Evolutionary conservation across 2,329 filamentous ascomycete species (phyloP), one percentile per base, ranked within the genome.

Genomic region (Colletotrichum aenigma): DNA sequence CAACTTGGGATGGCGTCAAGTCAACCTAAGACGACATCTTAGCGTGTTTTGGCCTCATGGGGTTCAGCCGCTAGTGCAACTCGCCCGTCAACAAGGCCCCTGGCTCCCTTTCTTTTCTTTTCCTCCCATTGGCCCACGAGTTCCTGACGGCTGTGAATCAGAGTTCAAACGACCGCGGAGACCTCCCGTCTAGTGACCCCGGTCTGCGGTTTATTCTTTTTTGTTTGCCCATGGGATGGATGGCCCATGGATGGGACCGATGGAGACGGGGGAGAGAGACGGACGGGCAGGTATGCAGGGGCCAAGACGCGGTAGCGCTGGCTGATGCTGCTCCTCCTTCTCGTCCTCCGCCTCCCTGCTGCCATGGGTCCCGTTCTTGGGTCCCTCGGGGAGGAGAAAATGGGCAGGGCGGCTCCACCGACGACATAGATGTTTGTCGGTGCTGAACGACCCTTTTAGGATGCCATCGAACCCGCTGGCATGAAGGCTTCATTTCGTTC

Each of bases 31-130:
- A 34, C 32, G 34, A n/a, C 38, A 52, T 43, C 28, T 56, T 52
- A 55, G 69, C 73, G 64, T 75, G 70, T 73, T 75, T 68, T 71
- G 70, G 38, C 64, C 30, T 73, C 73, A 61, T 65, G 73, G 70
- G n/a, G 64, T 64, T 56, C 28, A 72, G 56, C 62, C 62, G 30
- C 62, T 69, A 28, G 55, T 32, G 66, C 52, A 30, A 32, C 52
- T 48, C 52, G 68, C 52, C 43, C 36, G 32, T 71, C 68, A 24
- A 43, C 38, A 34, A 18, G 13, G 26, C 0, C 26, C 43, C 48
- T 21, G 15, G 56, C 5, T 9, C 24, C 7, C 21, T 36, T 60
- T 66, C 43, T 24, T 36, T 55, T 18, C 55, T 24, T 52, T 38
- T 38, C 34, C 32, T 34, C 52, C 28, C 28, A 21, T 62, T 72